These are phyloP conservation scores for Penicillium coprophilum DNA, from an alignment of 495 filamentous ascomycete species.

Conservation along the genomic window DNA sequence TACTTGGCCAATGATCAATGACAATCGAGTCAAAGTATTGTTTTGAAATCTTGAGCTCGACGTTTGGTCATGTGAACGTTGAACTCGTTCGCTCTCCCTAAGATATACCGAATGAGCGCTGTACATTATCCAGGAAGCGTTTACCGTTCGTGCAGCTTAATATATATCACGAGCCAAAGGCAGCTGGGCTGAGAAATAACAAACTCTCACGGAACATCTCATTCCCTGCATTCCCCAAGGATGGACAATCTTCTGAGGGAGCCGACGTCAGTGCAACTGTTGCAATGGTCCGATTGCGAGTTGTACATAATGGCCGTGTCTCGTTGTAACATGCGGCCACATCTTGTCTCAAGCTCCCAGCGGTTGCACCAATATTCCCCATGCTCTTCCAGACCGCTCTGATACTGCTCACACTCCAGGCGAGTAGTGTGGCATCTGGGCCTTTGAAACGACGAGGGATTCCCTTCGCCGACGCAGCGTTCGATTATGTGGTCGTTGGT, in stretches of 20 bases:
- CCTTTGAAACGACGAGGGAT: neutral
- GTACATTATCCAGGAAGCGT: too few species aligned
- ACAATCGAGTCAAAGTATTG: too few species aligned
- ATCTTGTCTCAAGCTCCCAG: neutral
- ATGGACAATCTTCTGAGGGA: neutral
- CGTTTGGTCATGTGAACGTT: too few species aligned
- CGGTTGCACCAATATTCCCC: neutral
- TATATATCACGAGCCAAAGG: too few species aligned
- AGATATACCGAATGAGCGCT: too few species aligned
- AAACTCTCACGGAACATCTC: too few species aligned
- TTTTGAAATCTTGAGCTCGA: too few species aligned
- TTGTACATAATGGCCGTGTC: neutral
- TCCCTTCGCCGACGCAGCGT: conserved; percentile 24
- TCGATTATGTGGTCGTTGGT: conserved; percentile 56
- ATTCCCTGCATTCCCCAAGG: neutral
- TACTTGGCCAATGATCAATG: too few species aligned
- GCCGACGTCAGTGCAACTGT: neutral
- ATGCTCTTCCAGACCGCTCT: conserved; percentile 11
- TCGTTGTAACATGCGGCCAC: neutral
- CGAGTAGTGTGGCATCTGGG: neutral
- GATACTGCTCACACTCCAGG: conserved; percentile 7
- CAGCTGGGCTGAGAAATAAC: too few species aligned
- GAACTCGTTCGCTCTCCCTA: too few species aligned
- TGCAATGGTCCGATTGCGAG: neutral
- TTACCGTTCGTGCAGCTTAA: too few species aligned